Percentiles rank a stretch among this genome's conserved stretches.
Evolutionary conservation across 1,139 yeast species (phyloP).

Genomic region (Yamadazyma friedrichii): DNA sequence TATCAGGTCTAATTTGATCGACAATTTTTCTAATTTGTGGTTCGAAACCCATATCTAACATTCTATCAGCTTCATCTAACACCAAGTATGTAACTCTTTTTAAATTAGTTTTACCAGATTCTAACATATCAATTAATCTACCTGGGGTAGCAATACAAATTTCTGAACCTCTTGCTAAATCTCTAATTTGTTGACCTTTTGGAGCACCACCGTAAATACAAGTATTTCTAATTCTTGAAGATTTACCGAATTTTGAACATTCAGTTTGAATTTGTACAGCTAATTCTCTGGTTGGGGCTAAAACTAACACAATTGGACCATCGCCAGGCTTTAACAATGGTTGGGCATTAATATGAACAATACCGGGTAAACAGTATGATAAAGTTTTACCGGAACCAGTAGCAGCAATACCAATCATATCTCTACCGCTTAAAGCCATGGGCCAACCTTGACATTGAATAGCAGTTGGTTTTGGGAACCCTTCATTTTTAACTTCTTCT

Average conservation of each 20-base stretch:
- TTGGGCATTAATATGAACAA: conserved; percentile 95
- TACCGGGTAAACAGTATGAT: conserved; percentile 89
- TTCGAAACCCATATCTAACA: conserved; percentile 97
- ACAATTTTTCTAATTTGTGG: conserved; percentile 94
- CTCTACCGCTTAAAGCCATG: conserved; percentile 98
- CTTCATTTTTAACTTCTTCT: conserved; percentile 84
- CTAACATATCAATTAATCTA: conserved; percentile 96
- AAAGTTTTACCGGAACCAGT: conserved; percentile 97
- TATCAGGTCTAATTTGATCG: conserved; percentile 93
- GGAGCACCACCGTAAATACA: conserved; percentile 99
- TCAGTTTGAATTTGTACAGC: conserved; percentile 97
- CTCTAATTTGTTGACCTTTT: conserved; percentile 95
- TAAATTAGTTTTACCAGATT: conserved; percentile 90
- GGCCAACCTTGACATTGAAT: conserved; percentile 99
- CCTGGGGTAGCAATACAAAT: conserved; percentile 97
- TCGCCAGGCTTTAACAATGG: conserved; percentile 79
- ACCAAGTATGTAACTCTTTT: conserved; percentile 96
- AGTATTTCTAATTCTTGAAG: conserved; percentile 93
- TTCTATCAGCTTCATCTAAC: conserved; percentile 94
- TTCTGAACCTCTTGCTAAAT: conserved; percentile 91
- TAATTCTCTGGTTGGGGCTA: conserved; percentile 98
- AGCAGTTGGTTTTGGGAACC: conserved; percentile 91
- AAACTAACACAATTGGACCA: conserved; percentile 93
- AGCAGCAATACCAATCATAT: conserved; percentile 97
- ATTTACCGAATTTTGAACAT: conserved; percentile 89